Evolutionary conservation across 2,329 filamentous ascomycete species (phyloP), one percentile per base, ranked within the genome.

Genomic region (Aspergillus terreus): DNA sequence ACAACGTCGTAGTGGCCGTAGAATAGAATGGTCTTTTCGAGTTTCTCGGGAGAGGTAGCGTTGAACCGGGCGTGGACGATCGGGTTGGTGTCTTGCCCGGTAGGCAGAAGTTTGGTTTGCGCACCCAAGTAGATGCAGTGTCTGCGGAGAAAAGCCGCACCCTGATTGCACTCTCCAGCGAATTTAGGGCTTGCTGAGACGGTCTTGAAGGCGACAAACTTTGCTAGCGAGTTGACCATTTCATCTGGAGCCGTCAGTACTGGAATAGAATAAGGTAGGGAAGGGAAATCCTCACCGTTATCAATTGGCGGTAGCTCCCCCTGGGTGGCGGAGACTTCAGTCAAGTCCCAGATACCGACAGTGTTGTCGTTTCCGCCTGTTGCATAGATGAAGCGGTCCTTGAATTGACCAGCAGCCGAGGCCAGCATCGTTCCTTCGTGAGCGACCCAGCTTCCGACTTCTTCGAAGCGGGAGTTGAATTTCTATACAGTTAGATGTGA

Each of bases 1-100:
- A 99, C 94, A 2, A 99, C 92, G 66, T 99, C 94, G 75, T 99
- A 99, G 68, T 99, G 94, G 0, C 95, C 94, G 65, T 99, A 99
- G 68, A 99, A 99, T 0, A 99, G 76, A 7, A 97, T 89, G 27
- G 90, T 91, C 73, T 94, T 96, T 15, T 89, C 82, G 23, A 82
- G 77, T 23, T 82, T 79, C 0, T 82, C 75, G 1, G 84, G 82
- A 10, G 79, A 54, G 80, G 83, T 70, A 85, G 94, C 91, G 42
- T 83, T 82, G 68, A 99, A 99, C 53, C 86, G 88, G 38, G 94
- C 94, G 59, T 88, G 87, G 0, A 99, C 91, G n/a, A 99, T 86
- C 0, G 94, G 94, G 65, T 97, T 97, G 61, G 89, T 86, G 27
- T 81, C 78, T 60, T 88, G 84, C 32, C 86, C 83, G 0, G 90